A percentile compares a stretch with the other conserved stretches of the same genome.
phyloP scores from a whole-genome alignment of 495 filamentous ascomycete genomes.

The Aspergillus carlsbadensis region DNA sequence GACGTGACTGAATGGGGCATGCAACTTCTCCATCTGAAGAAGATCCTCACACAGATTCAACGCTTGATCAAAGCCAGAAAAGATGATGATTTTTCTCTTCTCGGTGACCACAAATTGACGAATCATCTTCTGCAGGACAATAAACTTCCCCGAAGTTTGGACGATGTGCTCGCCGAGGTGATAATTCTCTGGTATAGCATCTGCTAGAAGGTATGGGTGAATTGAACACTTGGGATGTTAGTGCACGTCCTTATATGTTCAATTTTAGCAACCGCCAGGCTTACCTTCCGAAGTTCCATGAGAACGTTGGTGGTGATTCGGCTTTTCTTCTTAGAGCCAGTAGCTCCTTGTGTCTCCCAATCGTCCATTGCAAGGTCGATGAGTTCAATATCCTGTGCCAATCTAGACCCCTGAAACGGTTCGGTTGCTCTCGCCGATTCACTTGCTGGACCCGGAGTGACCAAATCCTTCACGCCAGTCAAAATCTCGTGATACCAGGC shows the following conservation, averaged over 20 bases:
- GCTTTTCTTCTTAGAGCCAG: not conserved
- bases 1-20: conserved; percentile 49
- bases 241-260: not conserved
- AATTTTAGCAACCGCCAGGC: not conserved
- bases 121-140: conserved; percentile 61
- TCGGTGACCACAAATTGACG: conserved; percentile 54
- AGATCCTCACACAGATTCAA: conserved; percentile 62
- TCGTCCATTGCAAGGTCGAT: not conserved
- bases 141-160: conserved; percentile 61
- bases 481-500: conserved; percentile 62
- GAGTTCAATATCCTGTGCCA: not conserved
- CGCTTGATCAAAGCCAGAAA: conserved; percentile 60
- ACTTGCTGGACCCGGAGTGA: not conserved
- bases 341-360: not conserved
- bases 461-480: conserved; percentile 50
- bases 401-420: no score
- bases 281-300: conserved; percentile 61
- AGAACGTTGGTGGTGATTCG: conserved; percentile 45
- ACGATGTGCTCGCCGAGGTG: conserved; percentile 46
- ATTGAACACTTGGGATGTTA: conserved; percentile 47
- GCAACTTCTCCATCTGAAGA: conserved; percentile 46
- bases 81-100: conserved; percentile 62
- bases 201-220: conserved; percentile 56
- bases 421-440: no score
- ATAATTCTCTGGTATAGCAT: conserved; percentile 9